Base-by-base conservation (phyloP, 495 filamentous ascomycete species). In the Talaromyces proteolyticus region DNA sequence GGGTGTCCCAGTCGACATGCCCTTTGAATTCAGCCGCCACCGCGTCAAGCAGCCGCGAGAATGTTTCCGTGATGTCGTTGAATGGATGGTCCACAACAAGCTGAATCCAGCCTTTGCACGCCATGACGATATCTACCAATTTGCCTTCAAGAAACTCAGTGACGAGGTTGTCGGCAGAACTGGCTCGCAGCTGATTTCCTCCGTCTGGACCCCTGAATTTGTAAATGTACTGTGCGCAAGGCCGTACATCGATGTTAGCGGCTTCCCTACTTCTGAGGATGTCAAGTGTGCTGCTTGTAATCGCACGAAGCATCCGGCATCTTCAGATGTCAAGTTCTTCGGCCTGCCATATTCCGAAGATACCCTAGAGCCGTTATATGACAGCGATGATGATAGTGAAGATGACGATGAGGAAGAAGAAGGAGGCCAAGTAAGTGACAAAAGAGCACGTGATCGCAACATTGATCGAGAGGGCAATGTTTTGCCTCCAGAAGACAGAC, bases 61-160 rank as follows among this genome's bases (percentile, higher is more conserved):
- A 24, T 82, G 91, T 50, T 95, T 96, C 68, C 81, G 80, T 36
- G 78, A 84, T 55, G 87, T 79, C 0, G 72, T 96, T 0, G 86
- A 89, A 62, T 95, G 88, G 88, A 82, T 92, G 64, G 81, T 95
- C 2, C 80, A 83, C 48, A 84, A 80, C 57, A 82, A 85, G 52
- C 69, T 96, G 37, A 86, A 92, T 54, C 88, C 88, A 2, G 82
- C 76, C 0, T 94, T 92, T 56, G 67, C 76, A 3, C 74, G 80
- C 17, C 67, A 77, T 2, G 81, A 88, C 48, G 66, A 72, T 3
- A 65, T 90, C 8, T 96, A 91, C 56, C 51, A 69, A 20, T 72
- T 88, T 20, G 84, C 88, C 0, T 91, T 92, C 65, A 64, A 64
- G 21, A 92, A 91, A 54, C 68, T 96, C 0, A 77, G 89, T 50